These are phyloP conservation scores for Geranium incanum DNA, from an alignment of 441 rosid species.

Conservation along the genomic window DNA sequence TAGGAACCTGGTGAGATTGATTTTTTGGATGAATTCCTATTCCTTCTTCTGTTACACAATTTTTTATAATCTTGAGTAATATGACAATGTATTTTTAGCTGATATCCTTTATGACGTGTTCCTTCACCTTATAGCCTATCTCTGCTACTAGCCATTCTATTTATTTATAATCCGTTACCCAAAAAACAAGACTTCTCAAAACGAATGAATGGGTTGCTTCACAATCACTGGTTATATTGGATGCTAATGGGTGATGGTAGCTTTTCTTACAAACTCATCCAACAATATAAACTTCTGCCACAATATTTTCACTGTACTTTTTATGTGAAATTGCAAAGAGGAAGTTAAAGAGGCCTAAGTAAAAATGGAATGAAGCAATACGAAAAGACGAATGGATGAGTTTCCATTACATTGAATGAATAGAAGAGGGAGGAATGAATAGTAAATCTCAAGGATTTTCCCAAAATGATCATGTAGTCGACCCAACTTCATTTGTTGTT, in stretches of 20 bases:
- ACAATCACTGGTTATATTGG: neutral
- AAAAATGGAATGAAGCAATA: neutral
- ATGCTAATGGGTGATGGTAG: neutral
- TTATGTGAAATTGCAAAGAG: neutral
- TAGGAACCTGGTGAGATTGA: slow-evolving; percentile 86
- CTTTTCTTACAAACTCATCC: neutral
- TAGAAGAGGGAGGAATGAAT: neutral
- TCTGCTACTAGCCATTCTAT: neutral
- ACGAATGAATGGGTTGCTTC: neutral
- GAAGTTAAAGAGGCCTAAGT: neutral
- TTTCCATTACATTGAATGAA: neutral
- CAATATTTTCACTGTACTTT: neutral
- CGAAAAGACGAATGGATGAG: neutral
- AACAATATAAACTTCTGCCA: neutral
- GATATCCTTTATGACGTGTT: neutral
- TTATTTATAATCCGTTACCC: neutral
- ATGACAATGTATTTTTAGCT: neutral
- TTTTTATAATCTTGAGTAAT: neutral
- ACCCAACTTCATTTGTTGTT: too few relatives aligned
- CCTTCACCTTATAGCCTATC: neutral
- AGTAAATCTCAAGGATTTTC: too few relatives aligned
- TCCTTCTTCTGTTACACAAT: too few relatives aligned
- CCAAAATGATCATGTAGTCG: too few relatives aligned
- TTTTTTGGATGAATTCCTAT: neutral
- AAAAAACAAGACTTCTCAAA: neutral